Conservation (phyloP, 2,329 filamentous ascomycete genomes). For the Botryotinia narcissicola region DNA sequence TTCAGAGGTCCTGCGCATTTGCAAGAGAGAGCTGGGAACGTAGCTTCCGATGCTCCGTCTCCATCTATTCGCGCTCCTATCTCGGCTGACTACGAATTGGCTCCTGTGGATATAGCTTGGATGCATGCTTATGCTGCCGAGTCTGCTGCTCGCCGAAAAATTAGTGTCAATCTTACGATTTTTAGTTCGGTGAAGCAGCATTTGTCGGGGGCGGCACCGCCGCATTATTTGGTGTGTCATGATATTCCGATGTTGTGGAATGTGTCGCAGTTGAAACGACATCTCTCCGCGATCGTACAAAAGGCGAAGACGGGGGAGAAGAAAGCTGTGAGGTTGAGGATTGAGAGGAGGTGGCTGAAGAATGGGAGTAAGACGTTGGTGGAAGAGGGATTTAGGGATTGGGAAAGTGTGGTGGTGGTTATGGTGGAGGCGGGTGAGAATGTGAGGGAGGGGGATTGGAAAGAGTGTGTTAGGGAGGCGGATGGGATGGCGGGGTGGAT, state of each 20-base stretch:
- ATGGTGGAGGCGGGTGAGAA: not conserved
- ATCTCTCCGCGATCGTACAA: not conserved
- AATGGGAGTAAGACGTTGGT: not conserved
- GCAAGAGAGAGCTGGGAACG: not conserved
- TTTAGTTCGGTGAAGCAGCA: not conserved
- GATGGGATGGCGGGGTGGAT: slow-evolving; percentile 3
- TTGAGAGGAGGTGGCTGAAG: not conserved
- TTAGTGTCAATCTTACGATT: not conserved
- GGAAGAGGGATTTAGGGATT: slow-evolving; percentile 4
- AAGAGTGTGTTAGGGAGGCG: not conserved
- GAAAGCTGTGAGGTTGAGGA: not conserved
- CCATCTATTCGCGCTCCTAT: no score
- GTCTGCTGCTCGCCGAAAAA: not conserved
- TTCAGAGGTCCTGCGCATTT: not conserved
- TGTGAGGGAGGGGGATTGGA: not conserved
- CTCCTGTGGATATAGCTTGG: not conserved
- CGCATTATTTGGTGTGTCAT: not conserved
- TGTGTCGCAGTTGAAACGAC: not conserved
- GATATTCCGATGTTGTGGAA: not conserved
- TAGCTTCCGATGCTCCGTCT: not conserved
- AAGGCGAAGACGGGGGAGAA: not conserved
- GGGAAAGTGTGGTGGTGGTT: not conserved
- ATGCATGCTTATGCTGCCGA: not conserved
- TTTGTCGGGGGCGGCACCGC: not conserved
- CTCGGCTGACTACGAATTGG: not conserved